phyloP scores from a whole-genome alignment of 1,284 basidiomycete genomes.

The Ustilago hordei region DNA sequence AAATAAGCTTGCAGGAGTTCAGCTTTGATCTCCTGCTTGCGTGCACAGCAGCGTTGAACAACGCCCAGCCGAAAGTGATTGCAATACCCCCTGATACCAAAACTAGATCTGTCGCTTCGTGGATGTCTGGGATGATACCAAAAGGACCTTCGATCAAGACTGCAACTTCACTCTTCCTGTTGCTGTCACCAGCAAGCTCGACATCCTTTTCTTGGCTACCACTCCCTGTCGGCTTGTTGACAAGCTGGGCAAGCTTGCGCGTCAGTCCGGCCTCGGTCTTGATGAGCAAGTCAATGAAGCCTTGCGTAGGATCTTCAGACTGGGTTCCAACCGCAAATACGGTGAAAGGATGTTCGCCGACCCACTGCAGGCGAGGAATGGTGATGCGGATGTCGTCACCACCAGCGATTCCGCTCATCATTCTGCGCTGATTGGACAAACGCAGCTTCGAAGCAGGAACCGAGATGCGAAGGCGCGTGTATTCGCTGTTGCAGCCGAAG shows the following conservation, averaged over 20 bases:
- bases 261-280: constrained; percentile 49
- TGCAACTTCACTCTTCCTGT: constrained; percentile 1
- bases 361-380: constrained; percentile 45
- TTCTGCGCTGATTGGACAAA: constrained; percentile 9
- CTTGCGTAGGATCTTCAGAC: constrained; percentile 12
- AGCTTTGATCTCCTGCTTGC: background rate
- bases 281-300: constrained; percentile 43
- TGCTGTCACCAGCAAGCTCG: constrained; percentile 2
- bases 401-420: constrained; percentile 24
- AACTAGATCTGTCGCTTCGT: constrained; percentile 18
- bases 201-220: constrained; percentile 14
- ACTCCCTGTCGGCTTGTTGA: background rate
- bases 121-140: constrained; percentile 18
- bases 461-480: constrained; percentile 35
- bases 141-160: constrained; percentile 58
- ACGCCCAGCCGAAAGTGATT: constrained; percentile 51
- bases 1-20: constrained; percentile 41
- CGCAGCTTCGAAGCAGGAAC: constrained; percentile 33
- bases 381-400: constrained; percentile 51
- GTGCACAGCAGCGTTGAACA: constrained; percentile 31
- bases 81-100: constrained; percentile 54
- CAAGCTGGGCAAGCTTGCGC: constrained; percentile 20
- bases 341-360: constrained; percentile 57
- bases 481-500: constrained; percentile 6
- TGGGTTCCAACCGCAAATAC: constrained; percentile 28